These are phyloP conservation scores for Lotmaria passim DNA, from an alignment of 208 protist species.

Conservation along the genomic window DNA sequence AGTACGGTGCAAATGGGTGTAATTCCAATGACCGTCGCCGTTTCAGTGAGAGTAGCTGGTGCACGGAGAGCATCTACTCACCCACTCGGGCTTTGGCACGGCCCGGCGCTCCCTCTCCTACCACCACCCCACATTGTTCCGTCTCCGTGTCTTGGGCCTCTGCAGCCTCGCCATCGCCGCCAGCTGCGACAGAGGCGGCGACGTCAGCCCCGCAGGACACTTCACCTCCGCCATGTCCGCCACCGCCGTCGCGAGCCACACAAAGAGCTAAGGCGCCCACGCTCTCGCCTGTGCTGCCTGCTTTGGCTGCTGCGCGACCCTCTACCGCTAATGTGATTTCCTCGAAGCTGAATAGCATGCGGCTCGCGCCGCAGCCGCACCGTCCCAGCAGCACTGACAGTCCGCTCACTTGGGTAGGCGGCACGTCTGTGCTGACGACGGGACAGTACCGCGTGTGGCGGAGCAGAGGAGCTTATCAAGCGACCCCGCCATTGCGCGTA, in stretches of 20 bases:
- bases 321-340: background rate
- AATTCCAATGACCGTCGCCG: background rate
- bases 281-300: background rate
- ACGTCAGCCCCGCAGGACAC: background rate
- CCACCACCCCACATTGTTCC: background rate
- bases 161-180: background rate
- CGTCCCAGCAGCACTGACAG: background rate
- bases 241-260: background rate
- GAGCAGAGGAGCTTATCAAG: background rate
- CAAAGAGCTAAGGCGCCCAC: background rate
- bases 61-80: background rate
- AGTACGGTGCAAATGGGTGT: background rate
- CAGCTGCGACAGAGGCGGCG: background rate
- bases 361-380: background rate
- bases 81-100: background rate
- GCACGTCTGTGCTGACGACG: constrained; percentile 10
- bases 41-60: constrained; percentile 8
- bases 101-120: background rate
- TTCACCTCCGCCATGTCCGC: background rate
- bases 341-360: background rate
- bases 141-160: background rate
- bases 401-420: background rate
- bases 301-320: background rate
- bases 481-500: background rate
- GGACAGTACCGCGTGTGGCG: background rate